Percentiles rank a stretch among this genome's conserved stretches.
phyloP scores from a whole-genome alignment of 2,329 filamentous ascomycete species.

The Xylaria sp. region DNA sequence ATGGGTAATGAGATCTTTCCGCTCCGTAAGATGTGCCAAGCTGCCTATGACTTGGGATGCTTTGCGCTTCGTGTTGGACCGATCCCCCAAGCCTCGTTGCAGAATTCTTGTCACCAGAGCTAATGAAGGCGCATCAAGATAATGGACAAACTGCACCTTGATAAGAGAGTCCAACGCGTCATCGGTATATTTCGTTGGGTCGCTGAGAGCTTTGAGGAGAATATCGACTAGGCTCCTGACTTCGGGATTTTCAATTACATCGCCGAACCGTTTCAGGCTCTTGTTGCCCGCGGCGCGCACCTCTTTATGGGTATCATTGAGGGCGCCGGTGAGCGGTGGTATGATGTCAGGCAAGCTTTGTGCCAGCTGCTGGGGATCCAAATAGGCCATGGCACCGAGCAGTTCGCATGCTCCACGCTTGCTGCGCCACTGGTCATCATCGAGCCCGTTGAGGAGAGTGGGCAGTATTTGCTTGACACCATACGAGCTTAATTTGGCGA shows the following conservation, averaged over 20 bases:
- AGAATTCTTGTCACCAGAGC: conserved; percentile 94
- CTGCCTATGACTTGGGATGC: conserved; percentile 97
- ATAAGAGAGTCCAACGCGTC: conserved; percentile 92
- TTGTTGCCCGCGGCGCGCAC: conserved; percentile 90
- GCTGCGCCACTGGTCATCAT: conserved; percentile 96
- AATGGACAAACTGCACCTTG: conserved; percentile 98
- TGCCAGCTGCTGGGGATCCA: conserved; percentile 93
- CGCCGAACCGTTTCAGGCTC: conserved; percentile 95
- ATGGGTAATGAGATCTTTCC: conserved; percentile 90
- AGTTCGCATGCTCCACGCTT: conserved; percentile 98
- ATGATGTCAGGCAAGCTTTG: conserved; percentile 95
- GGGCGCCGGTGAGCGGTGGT: conserved; percentile 87
- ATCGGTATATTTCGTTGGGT: conserved; percentile 96
- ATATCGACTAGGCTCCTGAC: conserved; percentile 91
- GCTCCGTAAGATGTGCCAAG: conserved; percentile 93
- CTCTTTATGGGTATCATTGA: conserved; percentile 98
- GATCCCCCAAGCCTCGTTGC: conserved; percentile 86
- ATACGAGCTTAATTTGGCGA: conserved; percentile 90
- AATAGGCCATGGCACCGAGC: conserved; percentile 96
- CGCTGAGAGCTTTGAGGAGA: conserved; percentile 92
- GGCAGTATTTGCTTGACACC: conserved; percentile 95
- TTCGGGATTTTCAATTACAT: conserved; percentile 97
- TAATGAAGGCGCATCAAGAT: conserved; percentile 94
- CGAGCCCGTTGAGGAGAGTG: conserved; percentile 86
- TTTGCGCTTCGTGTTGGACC: conserved; percentile 95